These are phyloP conservation scores for Corymbia calophylla DNA, from an alignment of 441 rosid species.

Conservation along the genomic window DNA sequence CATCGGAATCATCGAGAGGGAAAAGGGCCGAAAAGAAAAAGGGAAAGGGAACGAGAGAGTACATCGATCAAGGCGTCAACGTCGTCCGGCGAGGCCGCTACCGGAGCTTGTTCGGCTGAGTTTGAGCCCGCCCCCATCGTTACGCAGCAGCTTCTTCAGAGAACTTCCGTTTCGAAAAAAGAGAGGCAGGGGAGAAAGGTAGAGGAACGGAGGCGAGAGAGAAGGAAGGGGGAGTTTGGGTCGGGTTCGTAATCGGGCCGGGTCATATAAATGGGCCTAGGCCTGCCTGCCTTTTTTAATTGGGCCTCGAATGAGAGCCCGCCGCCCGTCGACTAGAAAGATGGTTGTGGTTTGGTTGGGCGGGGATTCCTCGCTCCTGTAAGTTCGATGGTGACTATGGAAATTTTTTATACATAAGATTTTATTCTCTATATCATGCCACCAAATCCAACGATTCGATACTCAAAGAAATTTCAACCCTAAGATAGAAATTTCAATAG, in stretches of 20 bases:
- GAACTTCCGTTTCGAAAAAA: not conserved
- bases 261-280: not conserved
- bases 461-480: not conserved
- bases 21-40: not conserved
- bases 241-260: not conserved
- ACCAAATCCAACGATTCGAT: not conserved
- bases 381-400: not conserved
- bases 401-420: not conserved
- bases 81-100: conserved; percentile 19
- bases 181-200: not conserved
- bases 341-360: not conserved
- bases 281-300: not conserved
- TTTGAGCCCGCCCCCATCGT: conserved; percentile 32
- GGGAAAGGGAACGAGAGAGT: not conserved
- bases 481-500: not conserved
- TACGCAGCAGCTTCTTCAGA: not conserved
- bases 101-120: conserved; percentile 4
- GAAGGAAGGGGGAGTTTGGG: not conserved
- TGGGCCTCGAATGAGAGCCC: not conserved
- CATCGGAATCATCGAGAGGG: not conserved
- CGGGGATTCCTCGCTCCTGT: not conserved
- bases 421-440: not conserved
- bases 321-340: not conserved
- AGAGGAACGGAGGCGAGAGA: not conserved
- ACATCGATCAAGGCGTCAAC: conserved; percentile 66